Base-by-base conservation (phyloP, 169 alveolate genomes). In the Plasmodium inui region DNA sequence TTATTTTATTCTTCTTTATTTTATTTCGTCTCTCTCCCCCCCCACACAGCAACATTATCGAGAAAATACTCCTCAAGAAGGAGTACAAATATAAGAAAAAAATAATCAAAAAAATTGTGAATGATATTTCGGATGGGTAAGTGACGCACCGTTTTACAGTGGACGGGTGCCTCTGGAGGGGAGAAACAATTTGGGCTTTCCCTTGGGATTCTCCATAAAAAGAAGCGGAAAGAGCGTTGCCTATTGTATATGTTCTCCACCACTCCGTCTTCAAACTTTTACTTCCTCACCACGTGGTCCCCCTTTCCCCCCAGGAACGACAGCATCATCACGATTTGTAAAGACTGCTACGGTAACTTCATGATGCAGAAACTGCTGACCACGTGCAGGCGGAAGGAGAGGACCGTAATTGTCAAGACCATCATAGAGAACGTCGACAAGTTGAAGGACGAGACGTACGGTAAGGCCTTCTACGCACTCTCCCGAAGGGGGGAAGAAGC, bases 341-440 rank as follows among this genome's bases (percentile, higher is more conserved):
- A 89, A 80, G 94, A 89, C 67, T 81, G 94, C 37, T 89, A 89
- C 74, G 94, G 94, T 9, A 89, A 89, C 44, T 89, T 89, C 34
- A 89, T 89, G 89, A 81, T 89, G 90, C 94, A 89, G 78, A 89
- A 89, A 22, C 81, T 86, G 14, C 19, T 86, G 61, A 86, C 94
- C 44, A 76, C 89, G 19, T 79, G 94, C 26, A 76, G 82, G 50
- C 70, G 34, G 39, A 88, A 88, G 44, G 89, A 88, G 70, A 76
- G 89, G 34, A 78, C 80, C 50, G 44, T 79, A 22, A 88, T 79
- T 37, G 53, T 79, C 46, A 88, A 88, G 53, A 88, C 79, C 8
- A 88, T 79, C 46, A 30, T 79, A 26, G 89, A 79, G 44, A 79
- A 88, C 26, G 71, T 76, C 22, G 89, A 88, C 82, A 88, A 88